Percentiles rank a stretch among this genome's conserved stretches.
Evolutionary conservation across 352 stramenopile genomes (phyloP).

Genomic region (Phytophthora niederhauseri): DNA sequence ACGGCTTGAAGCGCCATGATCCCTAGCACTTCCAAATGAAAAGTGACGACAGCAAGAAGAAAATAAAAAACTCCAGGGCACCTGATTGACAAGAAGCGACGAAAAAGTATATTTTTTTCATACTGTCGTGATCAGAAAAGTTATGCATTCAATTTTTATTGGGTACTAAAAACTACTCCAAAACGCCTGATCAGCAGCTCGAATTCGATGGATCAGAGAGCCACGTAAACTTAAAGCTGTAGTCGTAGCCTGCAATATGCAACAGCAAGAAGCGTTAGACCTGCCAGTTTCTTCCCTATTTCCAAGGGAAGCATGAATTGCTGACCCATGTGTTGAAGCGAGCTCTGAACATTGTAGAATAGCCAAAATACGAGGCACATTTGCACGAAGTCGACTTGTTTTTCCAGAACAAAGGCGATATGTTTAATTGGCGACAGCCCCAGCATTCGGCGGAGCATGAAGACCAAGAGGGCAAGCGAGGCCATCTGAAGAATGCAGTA

Average conservation of each 20-base stretch:
- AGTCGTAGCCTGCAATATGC: neutral
- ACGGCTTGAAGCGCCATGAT: neutral
- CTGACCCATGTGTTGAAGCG: neutral
- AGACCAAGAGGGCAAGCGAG: slow-evolving; percentile 1
- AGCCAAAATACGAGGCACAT: slow-evolving; percentile 40
- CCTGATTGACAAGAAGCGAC: no score
- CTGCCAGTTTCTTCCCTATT: neutral
- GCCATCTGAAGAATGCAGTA: slow-evolving; percentile 10
- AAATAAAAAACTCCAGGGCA: no score
- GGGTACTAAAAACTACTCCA: no score
- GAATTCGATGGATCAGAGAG: neutral
- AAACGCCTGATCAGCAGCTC: no score
- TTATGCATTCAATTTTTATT: no score
- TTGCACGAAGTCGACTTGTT: slow-evolving; percentile 27
- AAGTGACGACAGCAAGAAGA: neutral
- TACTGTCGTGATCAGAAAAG: no score
- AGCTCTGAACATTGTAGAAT: slow-evolving; percentile 27
- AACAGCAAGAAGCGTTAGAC: neutral
- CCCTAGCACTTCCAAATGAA: neutral
- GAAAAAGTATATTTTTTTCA: no score
- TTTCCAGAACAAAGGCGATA: slow-evolving; percentile 43
- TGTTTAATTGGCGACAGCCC: slow-evolving; percentile 20
- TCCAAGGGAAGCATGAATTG: no score
- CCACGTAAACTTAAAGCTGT: neutral
- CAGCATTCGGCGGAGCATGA: slow-evolving; percentile 4